These are phyloP conservation scores for Beta corolliflora DNA, from an alignment of 179 eudicot genomes.

Conservation along the genomic window DNA sequence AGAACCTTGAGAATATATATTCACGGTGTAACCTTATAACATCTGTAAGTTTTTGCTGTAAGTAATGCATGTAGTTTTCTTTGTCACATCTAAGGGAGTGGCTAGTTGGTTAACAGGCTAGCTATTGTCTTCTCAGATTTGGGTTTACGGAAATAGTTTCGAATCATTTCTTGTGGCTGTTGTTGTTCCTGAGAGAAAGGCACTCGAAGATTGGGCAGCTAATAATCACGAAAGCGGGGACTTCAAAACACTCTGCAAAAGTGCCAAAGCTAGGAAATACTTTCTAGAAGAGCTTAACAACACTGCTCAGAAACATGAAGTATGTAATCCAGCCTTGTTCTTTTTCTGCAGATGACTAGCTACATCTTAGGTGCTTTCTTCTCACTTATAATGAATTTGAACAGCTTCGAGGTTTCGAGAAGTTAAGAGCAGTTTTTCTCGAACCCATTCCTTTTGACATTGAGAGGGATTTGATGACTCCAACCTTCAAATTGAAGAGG, in stretches of 20 bases:
- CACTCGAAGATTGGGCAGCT: slow-evolving; percentile 84
- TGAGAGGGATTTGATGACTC: slow-evolving; percentile 83
- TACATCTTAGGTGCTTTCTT: neutral
- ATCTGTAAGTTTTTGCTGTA: slow-evolving; percentile 49
- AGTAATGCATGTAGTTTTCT: neutral
- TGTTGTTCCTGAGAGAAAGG: slow-evolving; percentile 81
- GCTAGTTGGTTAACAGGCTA: slow-evolving; percentile 2
- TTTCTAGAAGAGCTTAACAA: slow-evolving; percentile 74
- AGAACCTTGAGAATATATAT: slow-evolving; percentile 73
- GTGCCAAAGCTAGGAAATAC: slow-evolving; percentile 63
- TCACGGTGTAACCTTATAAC: slow-evolving; percentile 74
- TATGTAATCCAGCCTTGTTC: slow-evolving; percentile 27
- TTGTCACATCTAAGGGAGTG: slow-evolving; percentile 4
- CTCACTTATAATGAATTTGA: neutral
- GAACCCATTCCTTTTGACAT: slow-evolving; percentile 87
- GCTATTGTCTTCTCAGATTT: slow-evolving; percentile 50
- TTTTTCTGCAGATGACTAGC: slow-evolving; percentile 10
- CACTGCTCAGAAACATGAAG: slow-evolving; percentile 64
- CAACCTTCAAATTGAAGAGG: slow-evolving; percentile 95
- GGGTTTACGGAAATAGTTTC: slow-evolving; percentile 96
- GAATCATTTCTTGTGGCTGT: slow-evolving; percentile 95
- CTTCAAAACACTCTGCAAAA: slow-evolving; percentile 61
- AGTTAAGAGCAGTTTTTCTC: slow-evolving; percentile 70
- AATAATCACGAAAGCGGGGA: slow-evolving; percentile 52
- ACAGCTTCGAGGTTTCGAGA: slow-evolving; percentile 95